Conservation (phyloP, 495 filamentous ascomycete species). For the Penicillium steckii region DNA sequence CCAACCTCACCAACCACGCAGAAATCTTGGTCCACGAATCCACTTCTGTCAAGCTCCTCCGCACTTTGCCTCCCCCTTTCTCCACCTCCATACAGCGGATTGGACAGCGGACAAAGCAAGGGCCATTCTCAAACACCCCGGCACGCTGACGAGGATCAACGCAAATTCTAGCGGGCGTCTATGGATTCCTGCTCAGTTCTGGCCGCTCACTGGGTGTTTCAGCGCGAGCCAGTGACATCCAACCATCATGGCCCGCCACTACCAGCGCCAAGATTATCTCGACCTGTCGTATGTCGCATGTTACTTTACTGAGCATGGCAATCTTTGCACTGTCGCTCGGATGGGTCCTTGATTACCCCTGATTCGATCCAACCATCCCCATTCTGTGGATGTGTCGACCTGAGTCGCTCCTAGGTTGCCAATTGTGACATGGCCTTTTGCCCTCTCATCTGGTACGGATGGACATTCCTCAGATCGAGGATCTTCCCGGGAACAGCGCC, state of each 20-base stretch:
- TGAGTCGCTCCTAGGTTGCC: background rate
- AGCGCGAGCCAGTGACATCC: constrained; percentile 15
- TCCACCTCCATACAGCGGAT: constrained; percentile 4
- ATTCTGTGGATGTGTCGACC: background rate
- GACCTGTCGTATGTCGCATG: constrained; percentile 21
- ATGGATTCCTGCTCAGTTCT: constrained; percentile 10
- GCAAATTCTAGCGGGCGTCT: constrained; percentile 3
- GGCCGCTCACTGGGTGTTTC: constrained; percentile 14
- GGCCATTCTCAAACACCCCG: constrained; percentile 15
- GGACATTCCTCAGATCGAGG: constrained; percentile 5
- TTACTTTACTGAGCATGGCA: constrained; percentile 7
- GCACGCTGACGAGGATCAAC: constrained; percentile 10
- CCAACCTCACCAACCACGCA: background rate
- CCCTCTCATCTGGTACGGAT: background rate
- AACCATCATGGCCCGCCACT: constrained; percentile 7
- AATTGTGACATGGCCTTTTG: background rate
- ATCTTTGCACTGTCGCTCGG: background rate
- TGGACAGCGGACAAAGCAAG: constrained; percentile 13
- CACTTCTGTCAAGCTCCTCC: background rate
- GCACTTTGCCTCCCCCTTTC: constrained; percentile 3
- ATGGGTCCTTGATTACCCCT: background rate
- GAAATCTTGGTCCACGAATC: background rate
- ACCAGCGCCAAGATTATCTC: background rate
- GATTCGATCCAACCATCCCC: background rate
- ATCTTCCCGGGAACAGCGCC: background rate